Percentiles rank a stretch among this genome's conserved stretches.
These are phyloP conservation scores for Chaetoscypha palmicola DNA, from an alignment of 2,329 filamentous ascomycete genomes.

Conservation along the genomic window DNA sequence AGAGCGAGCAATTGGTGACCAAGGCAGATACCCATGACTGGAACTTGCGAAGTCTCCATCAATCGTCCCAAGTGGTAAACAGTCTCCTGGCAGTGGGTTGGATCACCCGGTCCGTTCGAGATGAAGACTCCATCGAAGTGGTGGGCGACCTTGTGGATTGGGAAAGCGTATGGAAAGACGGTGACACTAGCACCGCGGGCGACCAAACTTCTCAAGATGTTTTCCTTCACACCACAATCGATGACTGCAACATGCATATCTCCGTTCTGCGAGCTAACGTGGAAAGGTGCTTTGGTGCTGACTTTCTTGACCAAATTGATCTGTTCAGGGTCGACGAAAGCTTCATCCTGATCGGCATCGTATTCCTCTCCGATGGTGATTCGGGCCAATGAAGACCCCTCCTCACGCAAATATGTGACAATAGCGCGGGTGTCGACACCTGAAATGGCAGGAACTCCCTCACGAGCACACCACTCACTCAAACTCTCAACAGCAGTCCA, in stretches of 20 bases:
- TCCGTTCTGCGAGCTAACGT: constrained; percentile 77
- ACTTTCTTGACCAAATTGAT: constrained; percentile 96
- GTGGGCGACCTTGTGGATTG: constrained; percentile 94
- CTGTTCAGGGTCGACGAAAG: constrained; percentile 88
- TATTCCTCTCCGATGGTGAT: constrained; percentile 97
- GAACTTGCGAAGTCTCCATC: constrained; percentile 85
- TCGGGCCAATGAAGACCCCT: constrained; percentile 89
- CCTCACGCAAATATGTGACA: constrained; percentile 91
- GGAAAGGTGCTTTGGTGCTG: constrained; percentile 96
- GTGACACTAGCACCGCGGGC: constrained; percentile 87
- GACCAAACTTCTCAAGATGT: constrained; percentile 92
- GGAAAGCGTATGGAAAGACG: constrained; percentile 93
- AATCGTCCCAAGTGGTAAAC: constrained; percentile 86
- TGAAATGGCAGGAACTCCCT: constrained; percentile 92
- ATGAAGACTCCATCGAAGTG: constrained; percentile 99
- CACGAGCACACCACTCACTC: constrained; percentile 88
- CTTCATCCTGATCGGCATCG: constrained; percentile 95
- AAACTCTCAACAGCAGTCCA: constrained; percentile 97
- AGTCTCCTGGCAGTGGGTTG: constrained; percentile 90
- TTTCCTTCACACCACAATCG: constrained; percentile 99
- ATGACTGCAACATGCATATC: constrained; percentile 88
- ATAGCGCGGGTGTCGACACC: constrained; percentile 96
- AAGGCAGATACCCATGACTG: constrained; percentile 96
- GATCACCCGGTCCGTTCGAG: constrained; percentile 96
- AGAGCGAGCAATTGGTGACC: constrained; percentile 94